Percentiles rank a stretch among this genome's conserved stretches.
phyloP scores from a whole-genome alignment of 2,329 filamentous ascomycete species.

The Fusarium domesticum region DNA sequence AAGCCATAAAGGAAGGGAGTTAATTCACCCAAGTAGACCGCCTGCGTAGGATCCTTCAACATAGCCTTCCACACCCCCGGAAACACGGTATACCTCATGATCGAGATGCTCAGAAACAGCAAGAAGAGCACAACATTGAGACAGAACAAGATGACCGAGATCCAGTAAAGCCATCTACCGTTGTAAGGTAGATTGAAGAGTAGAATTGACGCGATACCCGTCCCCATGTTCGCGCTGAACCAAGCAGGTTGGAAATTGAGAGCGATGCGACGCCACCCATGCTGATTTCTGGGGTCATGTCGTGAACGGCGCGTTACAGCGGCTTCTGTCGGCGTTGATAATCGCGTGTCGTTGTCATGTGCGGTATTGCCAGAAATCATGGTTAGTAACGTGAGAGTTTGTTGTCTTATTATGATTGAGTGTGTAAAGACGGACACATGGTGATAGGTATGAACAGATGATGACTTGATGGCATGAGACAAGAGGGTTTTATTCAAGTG shows the following conservation, averaged over 20 bases:
- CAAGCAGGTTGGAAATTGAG: conserved; percentile 15
- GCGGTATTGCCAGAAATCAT: not conserved
- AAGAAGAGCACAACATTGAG: conserved; percentile 56
- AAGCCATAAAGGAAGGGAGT: not conserved
- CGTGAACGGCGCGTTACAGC: not conserved
- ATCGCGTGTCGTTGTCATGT: not conserved
- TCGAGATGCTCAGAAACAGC: conserved; percentile 47
- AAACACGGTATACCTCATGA: conserved; percentile 58
- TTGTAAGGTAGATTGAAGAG: conserved; percentile 58
- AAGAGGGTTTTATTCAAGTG: too few relatives aligned
- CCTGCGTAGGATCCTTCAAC: conserved; percentile 60
- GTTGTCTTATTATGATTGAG: too few relatives aligned
- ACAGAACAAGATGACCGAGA: conserved; percentile 54
- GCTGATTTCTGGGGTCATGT: not conserved
- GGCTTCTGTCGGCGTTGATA: not conserved
- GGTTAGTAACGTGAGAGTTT: not conserved
- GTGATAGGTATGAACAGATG: too few relatives aligned
- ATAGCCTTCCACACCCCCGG: conserved; percentile 59
- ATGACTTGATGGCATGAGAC: too few relatives aligned
- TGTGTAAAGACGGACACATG: too few relatives aligned
- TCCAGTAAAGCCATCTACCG: conserved; percentile 50
- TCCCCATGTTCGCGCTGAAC: conserved; percentile 58
- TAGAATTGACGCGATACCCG: conserved; percentile 59
- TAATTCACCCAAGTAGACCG: conserved; percentile 28
- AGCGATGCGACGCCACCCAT: conserved; percentile 16